Evolutionary conservation across 768 basidiomycete genomes (phyloP), one percentile per base, ranked within the genome.

Genomic region (Lentinula raphanica): DNA sequence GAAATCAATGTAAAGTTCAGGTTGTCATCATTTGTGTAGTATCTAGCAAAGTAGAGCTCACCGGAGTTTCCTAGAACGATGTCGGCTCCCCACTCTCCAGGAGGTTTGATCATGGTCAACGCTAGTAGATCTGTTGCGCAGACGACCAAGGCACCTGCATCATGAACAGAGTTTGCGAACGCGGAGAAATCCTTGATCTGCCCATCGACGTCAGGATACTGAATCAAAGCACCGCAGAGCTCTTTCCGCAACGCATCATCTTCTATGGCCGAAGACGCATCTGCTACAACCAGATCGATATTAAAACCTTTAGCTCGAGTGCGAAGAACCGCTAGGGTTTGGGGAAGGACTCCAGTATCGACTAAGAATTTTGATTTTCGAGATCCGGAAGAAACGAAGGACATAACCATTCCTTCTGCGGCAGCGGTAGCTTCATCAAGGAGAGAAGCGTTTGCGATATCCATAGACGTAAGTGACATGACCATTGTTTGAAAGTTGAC

Each of bases 21-120:
- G n/a, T n/a, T n/a, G n/a, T n/a, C n/a, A n/a, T n/a, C n/a, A n/a
- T n/a, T n/a, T n/a, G n/a, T n/a, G 19, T 21, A 2, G 32, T 35
- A 35, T 7, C 1, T 1, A 9, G 40, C 19, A 42, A 7, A 42
- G 8, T 42, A 9, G 13, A n/a, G 12, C 42, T 23, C 42, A 29
- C 90, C 96, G 15, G 94, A 93, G 70, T 96, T 98, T 38, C 97
- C 97, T 45, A 96, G 77, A 7, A 92, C 95, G 62, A 98, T 84
- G 70, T 99, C 96, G 29, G 94, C 95, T 51, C 96, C 96, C 94
- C 96, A 98, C 78, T 98, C 97, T 58, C 97, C 96, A 13, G 96
- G 96, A 28, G 96, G 92, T 65, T 91, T 93, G 59, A 99, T 79
- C 79, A 94, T 80, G 2, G 94, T 93, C 69, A 98, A 77, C 1